Conservation (phyloP, 805 yeast species). For the Torulaspora franciscae region DNA sequence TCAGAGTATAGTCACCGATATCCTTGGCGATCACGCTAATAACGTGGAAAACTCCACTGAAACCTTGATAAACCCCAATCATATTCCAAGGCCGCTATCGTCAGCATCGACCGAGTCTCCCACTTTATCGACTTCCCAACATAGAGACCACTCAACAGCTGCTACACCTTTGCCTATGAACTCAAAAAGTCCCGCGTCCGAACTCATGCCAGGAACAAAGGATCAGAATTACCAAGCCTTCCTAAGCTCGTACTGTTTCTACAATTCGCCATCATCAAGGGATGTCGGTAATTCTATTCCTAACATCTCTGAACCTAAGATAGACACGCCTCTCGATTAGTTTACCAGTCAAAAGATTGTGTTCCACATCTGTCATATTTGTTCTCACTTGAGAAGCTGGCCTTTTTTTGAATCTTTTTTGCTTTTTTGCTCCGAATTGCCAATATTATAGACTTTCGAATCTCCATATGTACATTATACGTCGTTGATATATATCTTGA, state of each 20-base stretch:
- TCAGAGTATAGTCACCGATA: constrained; percentile 23
- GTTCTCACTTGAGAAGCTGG: constrained; percentile 4
- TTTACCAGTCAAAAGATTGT: neutral
- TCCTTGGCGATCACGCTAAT: constrained; percentile 13
- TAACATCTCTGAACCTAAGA: neutral
- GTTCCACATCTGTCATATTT: neutral
- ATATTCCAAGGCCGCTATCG: constrained; percentile 9
- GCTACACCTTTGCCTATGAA: neutral
- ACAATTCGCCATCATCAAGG: constrained; percentile 14
- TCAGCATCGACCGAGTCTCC: constrained; percentile 9
- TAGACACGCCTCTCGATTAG: neutral
- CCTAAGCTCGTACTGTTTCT: constrained; percentile 29
- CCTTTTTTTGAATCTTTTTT: constrained; percentile 2
- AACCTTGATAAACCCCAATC: constrained; percentile 17
- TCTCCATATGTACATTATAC: neutral
- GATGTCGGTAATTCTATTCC: neutral
- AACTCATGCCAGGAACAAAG: constrained; percentile 5
- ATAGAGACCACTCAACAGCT: neutral
- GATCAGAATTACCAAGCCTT: constrained; percentile 28
- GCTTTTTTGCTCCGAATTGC: neutral
- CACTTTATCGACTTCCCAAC: neutral
- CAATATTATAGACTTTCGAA: constrained; percentile 3
- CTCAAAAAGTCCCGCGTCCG: neutral
- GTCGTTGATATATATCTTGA: neutral
- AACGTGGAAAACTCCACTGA: constrained; percentile 18